Conservation (phyloP, 2,329 filamentous ascomycete genomes). For the Xylariaceae sp. region DNA sequence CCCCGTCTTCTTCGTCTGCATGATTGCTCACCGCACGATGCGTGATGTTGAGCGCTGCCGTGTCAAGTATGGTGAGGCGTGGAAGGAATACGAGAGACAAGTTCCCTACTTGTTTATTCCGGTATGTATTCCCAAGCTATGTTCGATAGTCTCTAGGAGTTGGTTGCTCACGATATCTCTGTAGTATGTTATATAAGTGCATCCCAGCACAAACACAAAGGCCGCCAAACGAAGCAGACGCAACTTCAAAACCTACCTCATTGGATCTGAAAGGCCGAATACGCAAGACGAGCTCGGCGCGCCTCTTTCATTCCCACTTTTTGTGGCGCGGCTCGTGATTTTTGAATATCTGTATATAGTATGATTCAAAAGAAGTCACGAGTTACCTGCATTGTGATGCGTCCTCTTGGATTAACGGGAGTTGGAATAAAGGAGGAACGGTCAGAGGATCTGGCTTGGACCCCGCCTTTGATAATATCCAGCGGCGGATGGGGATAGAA, state of each 20-base stretch:
- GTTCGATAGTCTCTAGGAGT: neutral
- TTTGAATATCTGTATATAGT: slow-evolving; percentile 15
- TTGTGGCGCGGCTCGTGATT: slow-evolving; percentile 4
- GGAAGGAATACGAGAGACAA: slow-evolving; percentile 73
- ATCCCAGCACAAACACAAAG: slow-evolving; percentile 5
- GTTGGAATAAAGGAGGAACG: no score
- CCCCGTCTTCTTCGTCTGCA: slow-evolving; percentile 71
- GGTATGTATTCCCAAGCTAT: slow-evolving; percentile 24
- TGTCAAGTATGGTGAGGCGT: slow-evolving; percentile 76
- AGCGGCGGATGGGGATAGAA: no score
- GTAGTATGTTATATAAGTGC: slow-evolving; percentile 16
- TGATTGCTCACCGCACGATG: slow-evolving; percentile 75
- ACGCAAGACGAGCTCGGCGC: neutral
- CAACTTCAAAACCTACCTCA: neutral
- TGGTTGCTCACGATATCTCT: neutral
- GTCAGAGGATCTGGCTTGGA: no score
- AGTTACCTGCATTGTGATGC: slow-evolving; percentile 8
- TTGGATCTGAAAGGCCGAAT: neutral
- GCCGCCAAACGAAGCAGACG: neutral
- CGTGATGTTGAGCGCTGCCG: slow-evolving; percentile 74
- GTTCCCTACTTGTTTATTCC: slow-evolving; percentile 79
- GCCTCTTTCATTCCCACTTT: neutral
- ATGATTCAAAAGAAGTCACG: slow-evolving; percentile 8
- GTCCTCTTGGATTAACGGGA: no score
- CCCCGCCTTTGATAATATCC: no score